These are phyloP conservation scores for Rhodotorula sp. DNA, from an alignment of 1,284 basidiomycete genomes.

Conservation along the genomic window DNA sequence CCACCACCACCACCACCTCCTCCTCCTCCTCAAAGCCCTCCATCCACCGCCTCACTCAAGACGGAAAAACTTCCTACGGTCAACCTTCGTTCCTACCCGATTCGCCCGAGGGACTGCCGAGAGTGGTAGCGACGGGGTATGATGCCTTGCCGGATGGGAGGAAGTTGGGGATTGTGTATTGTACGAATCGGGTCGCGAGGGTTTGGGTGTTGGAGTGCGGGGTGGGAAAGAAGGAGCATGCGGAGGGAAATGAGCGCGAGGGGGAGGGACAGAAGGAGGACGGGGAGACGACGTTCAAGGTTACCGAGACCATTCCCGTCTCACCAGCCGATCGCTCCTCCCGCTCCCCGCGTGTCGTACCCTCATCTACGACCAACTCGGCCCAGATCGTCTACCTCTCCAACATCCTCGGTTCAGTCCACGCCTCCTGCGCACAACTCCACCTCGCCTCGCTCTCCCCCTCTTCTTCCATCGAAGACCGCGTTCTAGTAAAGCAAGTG, in stretches of 20 bases:
- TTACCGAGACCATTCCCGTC: conserved; percentile 44
- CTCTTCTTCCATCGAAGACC: neutral
- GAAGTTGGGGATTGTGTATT: conserved; percentile 61
- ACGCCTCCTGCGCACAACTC: conserved; percentile 59
- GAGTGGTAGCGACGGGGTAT: conserved; percentile 57
- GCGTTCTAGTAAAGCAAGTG: conserved; percentile 52
- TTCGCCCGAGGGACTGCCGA: neutral
- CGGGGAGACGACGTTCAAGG: neutral
- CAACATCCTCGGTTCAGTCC: conserved; percentile 59
- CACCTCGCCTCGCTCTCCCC: conserved; percentile 51
- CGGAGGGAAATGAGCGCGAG: neutral
- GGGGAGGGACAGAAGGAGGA: neutral
- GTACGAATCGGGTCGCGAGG: conserved; percentile 61
- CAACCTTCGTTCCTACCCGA: conserved; percentile 33
- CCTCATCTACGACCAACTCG: neutral
- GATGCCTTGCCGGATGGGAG: conserved; percentile 59
- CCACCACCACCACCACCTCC: too few relatives aligned
- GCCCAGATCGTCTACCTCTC: conserved; percentile 60
- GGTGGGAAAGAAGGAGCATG: too few relatives aligned
- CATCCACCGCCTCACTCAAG: conserved; percentile 25
- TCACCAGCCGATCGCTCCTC: conserved; percentile 53
- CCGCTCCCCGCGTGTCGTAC: conserved; percentile 59
- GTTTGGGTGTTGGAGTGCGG: conserved; percentile 53
- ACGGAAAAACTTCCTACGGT: conserved; percentile 19
- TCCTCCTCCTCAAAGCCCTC: neutral